Evolutionary conservation across 306 rosid species (phyloP), one percentile per base, ranked within the genome.

Genomic region (Rosa persica): DNA sequence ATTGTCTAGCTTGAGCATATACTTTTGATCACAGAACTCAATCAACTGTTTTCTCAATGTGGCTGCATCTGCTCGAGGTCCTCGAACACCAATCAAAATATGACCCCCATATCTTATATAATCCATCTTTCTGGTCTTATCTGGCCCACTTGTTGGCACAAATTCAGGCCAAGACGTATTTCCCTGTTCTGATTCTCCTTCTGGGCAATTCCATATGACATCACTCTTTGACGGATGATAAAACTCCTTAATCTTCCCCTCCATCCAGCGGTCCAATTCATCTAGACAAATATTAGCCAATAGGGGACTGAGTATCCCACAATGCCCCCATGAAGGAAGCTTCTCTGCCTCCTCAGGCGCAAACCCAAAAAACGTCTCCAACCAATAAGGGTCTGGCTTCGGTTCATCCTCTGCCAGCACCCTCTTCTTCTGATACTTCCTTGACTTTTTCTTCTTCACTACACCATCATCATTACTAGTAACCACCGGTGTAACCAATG

Each of bases 121-220:
- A 85, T 94, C 98, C 89, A 92, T 92, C 87, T 94, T 92, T 78
- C 98, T 80, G 12, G 98, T 94, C 86, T 94, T 94, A 86, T 94
- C 98, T 0, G 98, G 98, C 30, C 98, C 98, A 85, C 97, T 94
- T 6, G 97, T 94, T 16, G 97, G 98, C 67, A 94, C 98, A 71
- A 94, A 94, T 81, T 94, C 98, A 20, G 98, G 98, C 98, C 98
- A 92, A 23, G 97, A 94, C 3, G 98, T 94, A 78, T 92, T 94
- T n/a, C 97, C 97, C 34, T 88, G 97, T 77, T 93, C 97, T 0
- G 89, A 89, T 69, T 94, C 97, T 66, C 90, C 96, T 82, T 92
- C 97, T 0, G 92, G 92, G 72, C 75, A 73, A 81, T 94, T 92
- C 98, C 98, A 94, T 77, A 94, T 92, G 81, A 94, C 98, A 88